Percentiles rank a stretch among this genome's conserved stretches.
phyloP scores from a whole-genome alignment of 1,139 yeast species.

The Yamadazyma diddensiae region DNA sequence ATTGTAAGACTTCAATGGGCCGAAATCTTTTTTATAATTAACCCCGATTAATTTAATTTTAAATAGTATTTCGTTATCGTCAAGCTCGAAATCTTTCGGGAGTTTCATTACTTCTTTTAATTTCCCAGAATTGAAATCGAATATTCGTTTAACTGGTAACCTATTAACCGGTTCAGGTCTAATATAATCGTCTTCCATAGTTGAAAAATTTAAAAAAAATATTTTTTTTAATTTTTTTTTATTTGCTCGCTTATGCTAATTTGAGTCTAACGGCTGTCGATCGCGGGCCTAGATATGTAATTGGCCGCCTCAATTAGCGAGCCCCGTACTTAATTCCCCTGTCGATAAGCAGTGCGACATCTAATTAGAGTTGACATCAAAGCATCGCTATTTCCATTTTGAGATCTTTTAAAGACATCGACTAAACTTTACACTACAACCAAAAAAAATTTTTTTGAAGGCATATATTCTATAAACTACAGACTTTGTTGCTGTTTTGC shows the following conservation, averaged over 20 bases:
- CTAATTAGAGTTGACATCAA: no score
- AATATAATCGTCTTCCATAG: constrained; percentile 7
- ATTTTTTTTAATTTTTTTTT: constrained; percentile 1
- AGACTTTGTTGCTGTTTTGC: constrained; percentile 1
- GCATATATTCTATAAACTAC: no score
- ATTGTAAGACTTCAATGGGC: constrained; percentile 7
- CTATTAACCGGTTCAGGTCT: constrained; percentile 9
- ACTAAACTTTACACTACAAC: no score
- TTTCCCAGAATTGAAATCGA: constrained; percentile 18
- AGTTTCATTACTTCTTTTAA: constrained; percentile 30
- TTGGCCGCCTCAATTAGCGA: constrained; percentile 1
- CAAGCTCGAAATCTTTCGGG: constrained; percentile 23
- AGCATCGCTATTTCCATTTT: not conserved
- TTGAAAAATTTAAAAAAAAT: not conserved
- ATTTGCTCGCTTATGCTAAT: constrained; percentile 2
- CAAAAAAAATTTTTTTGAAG: no score
- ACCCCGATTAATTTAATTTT: constrained; percentile 32
- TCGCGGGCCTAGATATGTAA: no score
- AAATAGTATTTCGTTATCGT: constrained; percentile 24
- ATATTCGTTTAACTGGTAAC: constrained; percentile 30
- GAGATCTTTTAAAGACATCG: not conserved
- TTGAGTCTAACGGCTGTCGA: not conserved
- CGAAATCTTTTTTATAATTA: constrained; percentile 16
- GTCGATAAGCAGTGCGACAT: no score
- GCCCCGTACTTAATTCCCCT: no score